Conservation (phyloP, 2,329 filamentous ascomycete genomes). For the Monilinia fructicola region DNA sequence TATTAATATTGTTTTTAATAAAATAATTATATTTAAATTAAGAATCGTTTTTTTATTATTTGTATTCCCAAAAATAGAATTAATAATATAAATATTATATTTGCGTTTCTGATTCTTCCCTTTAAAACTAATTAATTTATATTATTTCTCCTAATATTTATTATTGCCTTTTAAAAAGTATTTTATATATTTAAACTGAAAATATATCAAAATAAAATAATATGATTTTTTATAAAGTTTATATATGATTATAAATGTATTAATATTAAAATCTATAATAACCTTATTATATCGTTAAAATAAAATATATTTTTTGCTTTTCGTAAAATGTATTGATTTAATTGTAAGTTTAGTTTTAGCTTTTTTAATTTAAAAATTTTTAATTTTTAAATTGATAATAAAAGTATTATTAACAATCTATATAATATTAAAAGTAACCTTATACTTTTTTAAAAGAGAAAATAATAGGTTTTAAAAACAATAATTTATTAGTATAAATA, state of each 20-base stretch:
- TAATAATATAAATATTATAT: not conserved
- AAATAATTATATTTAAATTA: too few species aligned
- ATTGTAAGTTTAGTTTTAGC: too few species aligned
- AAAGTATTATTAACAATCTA: not conserved
- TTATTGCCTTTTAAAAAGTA: not conserved
- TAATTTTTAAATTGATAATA: not conserved
- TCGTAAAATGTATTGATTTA: not conserved
- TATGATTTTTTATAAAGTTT: not conserved
- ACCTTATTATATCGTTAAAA: not conserved
- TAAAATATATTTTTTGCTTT: not conserved
- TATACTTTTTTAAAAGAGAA: not conserved
- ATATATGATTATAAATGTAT: not conserved
- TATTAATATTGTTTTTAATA: not conserved
- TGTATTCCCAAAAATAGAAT: not conserved
- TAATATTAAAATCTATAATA: not conserved
- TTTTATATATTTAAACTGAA: not conserved
- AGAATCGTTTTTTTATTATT: too few species aligned
- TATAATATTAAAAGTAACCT: not conserved
- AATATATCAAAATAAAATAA: not conserved
- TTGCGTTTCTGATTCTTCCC: too few species aligned
- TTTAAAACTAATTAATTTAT: too few species aligned
- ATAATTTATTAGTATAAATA: not conserved
- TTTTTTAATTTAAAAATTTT: not conserved
- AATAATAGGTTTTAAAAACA: not conserved
- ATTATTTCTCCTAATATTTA: too few species aligned